Base-by-base conservation (phyloP, 257 asterid genomes). In the Capsicum baccatum region DNA sequence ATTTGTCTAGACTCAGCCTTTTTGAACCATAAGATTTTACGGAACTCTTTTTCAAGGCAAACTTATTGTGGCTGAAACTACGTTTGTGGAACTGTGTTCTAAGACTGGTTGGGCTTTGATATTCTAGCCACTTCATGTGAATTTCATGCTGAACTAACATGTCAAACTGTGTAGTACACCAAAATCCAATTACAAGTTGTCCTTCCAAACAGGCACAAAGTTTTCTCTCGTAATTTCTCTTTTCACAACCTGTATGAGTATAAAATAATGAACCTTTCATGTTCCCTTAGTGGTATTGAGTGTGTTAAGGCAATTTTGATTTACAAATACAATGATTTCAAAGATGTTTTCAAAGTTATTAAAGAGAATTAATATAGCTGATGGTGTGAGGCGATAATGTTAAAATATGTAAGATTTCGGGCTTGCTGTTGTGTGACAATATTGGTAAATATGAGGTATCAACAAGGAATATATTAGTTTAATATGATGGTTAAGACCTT, bases 171-270 rank as follows among this genome's bases (percentile, higher is more conserved):
- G 54, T 68, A 39, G 16, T 69, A 69, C 54, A 39, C 14, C 14
- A 14, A 69, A 39, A 69, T 69, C 78, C 33, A 68, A 8, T 68
- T 68, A 16, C 76, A 68, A 68, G 76, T 68, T 68, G 52, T 26
- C 76, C 52, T 44, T 14, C 52, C 52, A 15, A 37, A 37, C 21
- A 37, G 21, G 52, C 26, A 68, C 76, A 21, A 16, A 44, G 79
- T 44, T 9, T 42, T 42, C 54, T 44, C 79, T 70, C 14, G 39
- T 21, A 9, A 9, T 63, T 63, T 63, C 16, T 71, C 37, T 17
- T 44, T 71, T 71, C 79, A 71, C 17, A 71, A 42, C 6, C 79
- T 44, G 16, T 70, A 70, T 70, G 78, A 66, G 74, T 14, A 1
- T 35, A 67, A 15, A 67, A 39, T 69, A 39, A 69, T 69, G 57